A percentile compares a stretch with the other conserved stretches of the same genome.
Conservation (phyloP, 2,329 filamentous ascomycete species). For the Pseudogymnoascus sp. region DNA sequence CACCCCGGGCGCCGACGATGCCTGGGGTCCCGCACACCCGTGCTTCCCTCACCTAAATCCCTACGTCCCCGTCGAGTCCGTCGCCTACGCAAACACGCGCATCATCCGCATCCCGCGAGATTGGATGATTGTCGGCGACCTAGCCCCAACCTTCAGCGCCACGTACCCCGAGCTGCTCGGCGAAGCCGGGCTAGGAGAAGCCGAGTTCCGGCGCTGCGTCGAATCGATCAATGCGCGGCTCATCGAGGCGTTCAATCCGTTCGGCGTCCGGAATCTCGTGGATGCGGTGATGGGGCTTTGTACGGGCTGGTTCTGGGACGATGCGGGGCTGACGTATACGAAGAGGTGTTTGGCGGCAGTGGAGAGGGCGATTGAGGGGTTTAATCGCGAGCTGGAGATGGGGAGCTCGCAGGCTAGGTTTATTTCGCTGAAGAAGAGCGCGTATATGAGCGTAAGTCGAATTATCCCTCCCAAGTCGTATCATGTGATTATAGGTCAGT, state of each 20-base stretch:
- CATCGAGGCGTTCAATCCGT: slow-evolving; percentile 71
- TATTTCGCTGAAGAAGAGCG: slow-evolving; percentile 70
- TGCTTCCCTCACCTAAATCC: slow-evolving; percentile 92
- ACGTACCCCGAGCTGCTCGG: slow-evolving; percentile 94
- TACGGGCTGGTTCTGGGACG: slow-evolving; percentile 94
- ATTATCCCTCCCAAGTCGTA: neutral
- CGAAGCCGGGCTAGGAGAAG: slow-evolving; percentile 69
- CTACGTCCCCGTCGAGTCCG: slow-evolving; percentile 71
- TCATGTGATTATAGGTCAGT: neutral
- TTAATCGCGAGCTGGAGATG: slow-evolving; percentile 68
- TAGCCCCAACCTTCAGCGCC: slow-evolving; percentile 89
- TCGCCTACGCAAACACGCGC: slow-evolving; percentile 67
- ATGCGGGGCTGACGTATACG: slow-evolving; percentile 66
- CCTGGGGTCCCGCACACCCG: slow-evolving; percentile 90
- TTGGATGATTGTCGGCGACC: slow-evolving; percentile 82
- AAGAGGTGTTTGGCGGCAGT: slow-evolving; percentile 63
- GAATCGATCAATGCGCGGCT: slow-evolving; percentile 74
- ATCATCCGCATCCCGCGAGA: slow-evolving; percentile 88
- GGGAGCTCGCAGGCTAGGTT: slow-evolving; percentile 51
- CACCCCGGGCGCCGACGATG: slow-evolving; percentile 54
- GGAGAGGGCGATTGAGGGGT: slow-evolving; percentile 76
- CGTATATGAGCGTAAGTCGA: slow-evolving; percentile 68
- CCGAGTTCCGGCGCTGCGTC: slow-evolving; percentile 76
- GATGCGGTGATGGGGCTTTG: slow-evolving; percentile 72
- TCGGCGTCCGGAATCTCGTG: slow-evolving; percentile 64